Conservation (phyloP, 257 asterid species). For the Fraxinus cuspidata region DNA sequence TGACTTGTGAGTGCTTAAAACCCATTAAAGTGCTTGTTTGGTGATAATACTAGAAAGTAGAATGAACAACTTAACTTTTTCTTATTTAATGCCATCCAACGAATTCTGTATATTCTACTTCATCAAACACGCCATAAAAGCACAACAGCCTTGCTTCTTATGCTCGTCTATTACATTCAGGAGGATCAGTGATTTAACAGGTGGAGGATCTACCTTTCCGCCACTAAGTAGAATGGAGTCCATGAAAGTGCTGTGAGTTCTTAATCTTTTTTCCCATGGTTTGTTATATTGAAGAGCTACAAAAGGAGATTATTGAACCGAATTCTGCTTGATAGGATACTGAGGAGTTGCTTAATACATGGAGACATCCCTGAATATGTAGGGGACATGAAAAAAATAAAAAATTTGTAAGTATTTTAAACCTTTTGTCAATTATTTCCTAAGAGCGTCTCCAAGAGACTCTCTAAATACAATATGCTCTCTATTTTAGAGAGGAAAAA, state of each 20-base stretch:
- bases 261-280: conserved; percentile 13
- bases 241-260: conserved; percentile 69
- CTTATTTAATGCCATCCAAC: neutral
- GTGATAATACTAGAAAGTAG: neutral
- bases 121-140: neutral
- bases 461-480: too few relatives aligned
- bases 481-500: too few relatives aligned
- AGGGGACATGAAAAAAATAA: conserved; percentile 63
- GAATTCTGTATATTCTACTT: neutral
- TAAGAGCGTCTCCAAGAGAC: too few relatives aligned
- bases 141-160: conserved; percentile 7
- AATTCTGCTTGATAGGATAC: conserved; percentile 41
- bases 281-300: conserved; percentile 7
- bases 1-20: conserved; percentile 64
- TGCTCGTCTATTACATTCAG: conserved; percentile 43
- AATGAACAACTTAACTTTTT: neutral
- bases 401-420: conserved; percentile 60
- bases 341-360: conserved; percentile 62
- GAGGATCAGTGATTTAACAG: conserved; percentile 85
- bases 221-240: conserved; percentile 50
- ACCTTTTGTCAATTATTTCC: conserved; percentile 13
- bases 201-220: conserved; percentile 67
- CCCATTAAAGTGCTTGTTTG: neutral
- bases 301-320: conserved; percentile 14
- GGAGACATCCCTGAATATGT: conserved; percentile 69